Evolutionary conservation across 2,329 filamentous ascomycete species (phyloP), one percentile per base, ranked within the genome.

Genomic region (Fusarium poae): DNA sequence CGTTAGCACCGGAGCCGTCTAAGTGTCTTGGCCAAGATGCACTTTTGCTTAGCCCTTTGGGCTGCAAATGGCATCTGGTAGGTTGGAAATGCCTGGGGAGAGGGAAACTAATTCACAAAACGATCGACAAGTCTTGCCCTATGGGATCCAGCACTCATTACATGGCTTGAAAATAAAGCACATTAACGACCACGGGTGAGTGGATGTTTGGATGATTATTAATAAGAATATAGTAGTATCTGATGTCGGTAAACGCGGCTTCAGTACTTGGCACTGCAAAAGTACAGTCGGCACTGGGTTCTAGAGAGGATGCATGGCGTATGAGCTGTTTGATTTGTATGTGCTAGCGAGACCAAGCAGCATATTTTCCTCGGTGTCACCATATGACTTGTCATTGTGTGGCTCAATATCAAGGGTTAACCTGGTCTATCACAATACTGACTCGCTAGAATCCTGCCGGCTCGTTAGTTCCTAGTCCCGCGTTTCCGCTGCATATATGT

Each of bases 391-490:
- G 32, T 50, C 46, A n/a, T 4, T 50, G 9, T 37, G 46, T 50
- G 46, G 46, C 13, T 37, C 23, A 6, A 37, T 20, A 50, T 27
- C 46, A 37, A 37, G 46, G 46, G 46, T 50, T 25, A 27, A 50
- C 32, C 46, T 27, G 32, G 46, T 50, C 18, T 3, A n/a, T 32
- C 13, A 23, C 13, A 8, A 1, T 20, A 10, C 18, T 50, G 21
- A 37, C 21, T 50, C 21, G 46, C 21, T 16, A 9, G 25, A 23
- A 5, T 27, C n/a, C 13, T 20, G 12, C 18, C 32, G 18, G 32
- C 11, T 27, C n/a, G 5, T 20, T 5, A 25, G 18, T 20, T 16
- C 21, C 23, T 32, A 16, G 13, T 13, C 27, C 32, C 32, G 13
- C 13, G 18, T 6, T 37, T 27, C 5, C 12, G 11, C 12, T 23